Evolutionary conservation across 768 basidiomycete species (phyloP).

Genomic region (Clavulina sp.): DNA sequence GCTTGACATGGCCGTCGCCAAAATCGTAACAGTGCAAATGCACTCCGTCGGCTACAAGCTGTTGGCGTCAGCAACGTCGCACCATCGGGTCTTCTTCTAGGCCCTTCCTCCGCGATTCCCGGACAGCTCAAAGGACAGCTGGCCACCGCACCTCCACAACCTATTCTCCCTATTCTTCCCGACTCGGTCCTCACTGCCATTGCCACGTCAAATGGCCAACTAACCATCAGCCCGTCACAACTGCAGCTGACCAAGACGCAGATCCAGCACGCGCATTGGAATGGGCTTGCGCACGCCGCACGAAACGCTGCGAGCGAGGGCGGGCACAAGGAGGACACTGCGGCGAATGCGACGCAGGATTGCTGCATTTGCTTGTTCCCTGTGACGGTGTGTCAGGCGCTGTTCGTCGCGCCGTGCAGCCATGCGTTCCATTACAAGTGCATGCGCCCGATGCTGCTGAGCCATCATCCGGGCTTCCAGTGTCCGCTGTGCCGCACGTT

Average conservation of each 20-base stretch:
- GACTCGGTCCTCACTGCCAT: no score
- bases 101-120: neutral
- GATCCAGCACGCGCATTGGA: no score
- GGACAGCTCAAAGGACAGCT: no score
- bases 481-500: constrained; percentile 93
- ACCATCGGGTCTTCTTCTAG: neutral
- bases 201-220: no score
- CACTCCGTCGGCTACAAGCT: neutral
- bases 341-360: constrained; percentile 47
- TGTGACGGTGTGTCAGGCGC: constrained; percentile 84
- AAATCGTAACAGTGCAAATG: neutral
- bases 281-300: no score
- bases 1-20: no score
- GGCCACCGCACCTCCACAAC: no score
- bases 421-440: constrained; percentile 97
- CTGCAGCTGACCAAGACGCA: no score
- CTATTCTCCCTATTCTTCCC: no score
- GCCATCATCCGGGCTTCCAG: constrained; percentile 84
- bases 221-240: no score
- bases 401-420: constrained; percentile 95
- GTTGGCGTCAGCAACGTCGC: neutral
- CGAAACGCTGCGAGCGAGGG: no score
- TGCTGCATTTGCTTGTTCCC: constrained; percentile 90
- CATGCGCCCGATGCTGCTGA: constrained; percentile 73
- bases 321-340: constrained; percentile 65